These are phyloP conservation scores for Wickerhamomyces kurtzmanii DNA, from an alignment of 805 yeast genomes.

Conservation along the genomic window DNA sequence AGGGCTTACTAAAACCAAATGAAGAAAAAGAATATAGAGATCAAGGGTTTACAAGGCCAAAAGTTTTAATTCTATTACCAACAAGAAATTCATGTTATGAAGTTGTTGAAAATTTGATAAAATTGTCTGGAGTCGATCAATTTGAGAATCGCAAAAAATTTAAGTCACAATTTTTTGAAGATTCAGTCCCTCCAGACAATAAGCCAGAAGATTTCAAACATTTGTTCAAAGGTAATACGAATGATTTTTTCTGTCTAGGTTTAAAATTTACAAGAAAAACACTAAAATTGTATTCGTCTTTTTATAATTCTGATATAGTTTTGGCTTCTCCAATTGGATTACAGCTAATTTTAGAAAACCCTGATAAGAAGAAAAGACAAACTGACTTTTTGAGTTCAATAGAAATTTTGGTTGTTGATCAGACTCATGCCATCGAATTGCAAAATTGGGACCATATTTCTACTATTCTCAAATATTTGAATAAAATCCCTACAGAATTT, in stretches of 20 bases:
- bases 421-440: conserved; percentile 77
- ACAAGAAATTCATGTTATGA: conserved; percentile 72
- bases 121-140: conserved; percentile 58
- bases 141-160: conserved; percentile 78
- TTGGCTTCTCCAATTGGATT: conserved; percentile 90
- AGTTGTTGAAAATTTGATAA: conserved; percentile 51
- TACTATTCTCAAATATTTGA: conserved; percentile 58
- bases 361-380: conserved; percentile 46
- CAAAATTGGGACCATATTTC: conserved; percentile 87
- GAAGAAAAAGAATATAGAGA: conserved; percentile 64
- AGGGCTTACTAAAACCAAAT: conserved; percentile 23
- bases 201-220: conserved; percentile 82
- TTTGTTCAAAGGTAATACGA: conserved; percentile 79
- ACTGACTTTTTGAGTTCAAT: conserved; percentile 83
- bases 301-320: conserved; percentile 77
- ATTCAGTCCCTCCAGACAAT: conserved; percentile 28
- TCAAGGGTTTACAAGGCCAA: conserved; percentile 94
- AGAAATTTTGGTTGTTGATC: conserved; percentile 73
- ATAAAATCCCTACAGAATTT: conserved; percentile 68
- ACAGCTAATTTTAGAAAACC: conserved; percentile 64
- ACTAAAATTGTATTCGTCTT: conserved; percentile 72
- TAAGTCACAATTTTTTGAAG: conserved; percentile 54
- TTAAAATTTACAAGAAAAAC: conserved; percentile 83
- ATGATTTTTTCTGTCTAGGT: conserved; percentile 90
- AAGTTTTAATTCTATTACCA: conserved; percentile 73